Evolutionary conservation across 805 yeast species (phyloP).

Genomic region (Phaffomyces thermotolerans): DNA sequence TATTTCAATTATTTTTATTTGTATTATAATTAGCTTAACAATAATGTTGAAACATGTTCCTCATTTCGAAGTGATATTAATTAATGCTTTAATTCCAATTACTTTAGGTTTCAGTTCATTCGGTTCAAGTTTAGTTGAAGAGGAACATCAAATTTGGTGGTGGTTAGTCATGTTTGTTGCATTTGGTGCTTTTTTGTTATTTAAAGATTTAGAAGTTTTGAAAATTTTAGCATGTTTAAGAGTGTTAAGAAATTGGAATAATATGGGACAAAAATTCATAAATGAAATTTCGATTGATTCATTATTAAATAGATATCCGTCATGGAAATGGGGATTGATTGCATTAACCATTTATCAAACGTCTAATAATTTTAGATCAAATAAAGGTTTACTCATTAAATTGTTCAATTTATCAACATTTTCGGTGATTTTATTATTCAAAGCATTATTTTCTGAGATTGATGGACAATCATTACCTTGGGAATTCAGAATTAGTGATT

Average conservation of each 20-base stretch:
- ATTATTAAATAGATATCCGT: conserved; percentile 5
- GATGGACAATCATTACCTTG: conserved; percentile 7
- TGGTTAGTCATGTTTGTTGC: conserved; percentile 35
- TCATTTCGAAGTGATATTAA: not conserved
- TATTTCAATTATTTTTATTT: conserved; percentile 15
- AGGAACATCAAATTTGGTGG: conserved; percentile 97
- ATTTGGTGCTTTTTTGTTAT: not conserved
- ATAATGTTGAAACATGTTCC: not conserved
- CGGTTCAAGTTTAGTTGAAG: conserved; percentile 89
- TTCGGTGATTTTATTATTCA: not conserved
- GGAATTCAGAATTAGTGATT: conserved; percentile 1
- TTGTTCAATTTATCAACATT: not conserved
- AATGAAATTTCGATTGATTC: conserved; percentile 3
- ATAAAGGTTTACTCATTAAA: not conserved
- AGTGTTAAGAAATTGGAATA: conserved; percentile 74
- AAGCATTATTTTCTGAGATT: conserved; percentile 5
- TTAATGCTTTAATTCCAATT: conserved; percentile 12
- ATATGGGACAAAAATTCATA: conserved; percentile 79
- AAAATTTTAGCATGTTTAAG: conserved; percentile 32
- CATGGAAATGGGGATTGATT: conserved; percentile 42
- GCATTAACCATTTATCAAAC: conserved; percentile 1
- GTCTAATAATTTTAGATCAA: conserved; percentile 1
- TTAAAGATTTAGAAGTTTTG: conserved; percentile 1
- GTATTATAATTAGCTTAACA: conserved; percentile 8
- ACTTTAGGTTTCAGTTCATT: conserved; percentile 52